Evolutionary conservation across 331 rosid genomes (phyloP).

Genomic region (Prunus yedoensis): DNA sequence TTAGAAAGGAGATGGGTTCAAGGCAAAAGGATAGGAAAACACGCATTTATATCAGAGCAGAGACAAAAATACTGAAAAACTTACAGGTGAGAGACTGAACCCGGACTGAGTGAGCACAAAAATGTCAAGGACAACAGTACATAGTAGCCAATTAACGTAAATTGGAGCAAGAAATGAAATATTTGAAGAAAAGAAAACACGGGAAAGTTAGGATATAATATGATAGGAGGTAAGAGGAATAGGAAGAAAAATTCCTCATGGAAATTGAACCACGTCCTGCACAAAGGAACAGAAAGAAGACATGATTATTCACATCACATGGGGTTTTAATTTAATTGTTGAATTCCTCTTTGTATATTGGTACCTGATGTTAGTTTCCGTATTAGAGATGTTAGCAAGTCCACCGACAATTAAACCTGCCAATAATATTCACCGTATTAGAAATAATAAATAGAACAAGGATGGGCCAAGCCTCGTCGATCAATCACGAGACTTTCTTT

Average conservation of each 20-base stretch:
- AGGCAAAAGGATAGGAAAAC: conserved; percentile 4
- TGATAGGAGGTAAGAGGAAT: conserved; percentile 91
- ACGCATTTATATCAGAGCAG: background rate
- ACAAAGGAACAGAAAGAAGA: conserved; percentile 14
- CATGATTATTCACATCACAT: background rate
- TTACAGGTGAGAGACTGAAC: conserved; percentile 93
- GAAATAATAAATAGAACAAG: background rate
- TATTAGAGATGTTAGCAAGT: conserved; percentile 80
- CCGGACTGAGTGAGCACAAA: conserved; percentile 84
- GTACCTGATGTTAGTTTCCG: conserved; percentile 77
- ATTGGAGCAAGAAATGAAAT: conserved; percentile 7
- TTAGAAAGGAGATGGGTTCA: background rate
- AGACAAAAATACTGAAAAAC: conserved; percentile 22
- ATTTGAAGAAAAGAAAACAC: background rate
- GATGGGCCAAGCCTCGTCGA: background rate
- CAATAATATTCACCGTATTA: background rate
- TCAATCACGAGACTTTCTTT: background rate
- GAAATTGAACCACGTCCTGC: conserved; percentile 95
- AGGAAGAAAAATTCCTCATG: conserved; percentile 96
- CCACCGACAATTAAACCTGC: conserved; percentile 85
- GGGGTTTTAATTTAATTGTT: background rate
- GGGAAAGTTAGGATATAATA: conserved; percentile 72
- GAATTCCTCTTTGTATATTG: background rate
- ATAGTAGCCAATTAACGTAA: background rate
- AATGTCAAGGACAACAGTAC: conserved; percentile 55